Evolutionary conservation across 2,329 filamentous ascomycete genomes (phyloP).

Genomic region (Bipolaris cookei): DNA sequence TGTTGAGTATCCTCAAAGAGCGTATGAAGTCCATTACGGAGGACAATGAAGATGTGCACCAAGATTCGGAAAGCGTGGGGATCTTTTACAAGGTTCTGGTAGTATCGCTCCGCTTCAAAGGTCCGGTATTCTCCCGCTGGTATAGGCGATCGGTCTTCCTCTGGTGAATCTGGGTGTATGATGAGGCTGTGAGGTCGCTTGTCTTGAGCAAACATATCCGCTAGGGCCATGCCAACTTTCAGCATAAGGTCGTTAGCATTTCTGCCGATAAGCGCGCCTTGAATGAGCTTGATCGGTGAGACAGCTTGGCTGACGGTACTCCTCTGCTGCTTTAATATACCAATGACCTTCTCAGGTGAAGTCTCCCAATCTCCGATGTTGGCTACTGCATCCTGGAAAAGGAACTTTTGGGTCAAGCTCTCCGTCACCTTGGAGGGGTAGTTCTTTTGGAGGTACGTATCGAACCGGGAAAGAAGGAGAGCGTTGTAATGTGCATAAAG

Average conservation of each 20-base stretch:
- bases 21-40: constrained; percentile 57
- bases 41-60: constrained; percentile 66
- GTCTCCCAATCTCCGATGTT: constrained; percentile 64
- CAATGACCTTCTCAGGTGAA: constrained; percentile 64
- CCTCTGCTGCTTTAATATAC: constrained; percentile 63
- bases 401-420: constrained; percentile 64
- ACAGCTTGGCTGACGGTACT: constrained; percentile 65
- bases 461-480: constrained; percentile 80
- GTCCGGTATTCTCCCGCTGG: constrained; percentile 26
- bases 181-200: constrained; percentile 38
- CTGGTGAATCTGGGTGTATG: constrained; percentile 37
- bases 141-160: constrained; percentile 26
- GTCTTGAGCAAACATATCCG: constrained; percentile 45
- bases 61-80: constrained; percentile 54
- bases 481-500: constrained; percentile 89
- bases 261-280: constrained; percentile 74
- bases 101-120: constrained; percentile 33
- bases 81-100: constrained; percentile 48
- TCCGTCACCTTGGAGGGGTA: constrained; percentile 60
- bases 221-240: constrained; percentile 53
- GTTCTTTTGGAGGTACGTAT: constrained; percentile 67
- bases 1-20: constrained; percentile 19
- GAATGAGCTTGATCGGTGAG: constrained; percentile 74
- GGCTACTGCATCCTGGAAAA: constrained; percentile 68
- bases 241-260: constrained; percentile 56